phyloP scores from a whole-genome alignment of 2,329 filamentous ascomycete species.

The Scleromitrula shiraiana region DNA sequence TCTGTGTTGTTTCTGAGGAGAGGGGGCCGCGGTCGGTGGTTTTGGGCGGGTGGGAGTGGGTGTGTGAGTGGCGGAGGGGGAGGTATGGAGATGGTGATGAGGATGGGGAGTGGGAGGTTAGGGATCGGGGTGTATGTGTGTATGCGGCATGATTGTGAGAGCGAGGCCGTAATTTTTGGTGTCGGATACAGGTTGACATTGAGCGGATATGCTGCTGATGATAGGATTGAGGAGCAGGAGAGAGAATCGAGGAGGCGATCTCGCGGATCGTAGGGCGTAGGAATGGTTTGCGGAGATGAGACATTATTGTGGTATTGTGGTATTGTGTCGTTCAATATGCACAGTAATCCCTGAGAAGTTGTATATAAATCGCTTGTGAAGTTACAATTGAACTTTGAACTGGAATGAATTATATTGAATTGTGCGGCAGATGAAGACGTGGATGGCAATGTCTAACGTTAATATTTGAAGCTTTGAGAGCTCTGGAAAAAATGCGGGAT shows the following conservation, averaged over 20 bases:
- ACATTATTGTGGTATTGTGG: background rate
- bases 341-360: too few relatives aligned
- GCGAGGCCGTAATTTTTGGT: too few relatives aligned
- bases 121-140: background rate
- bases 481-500: too few relatives aligned
- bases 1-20: slow-evolving; percentile 53
- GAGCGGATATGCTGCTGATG: slow-evolving; percentile 1
- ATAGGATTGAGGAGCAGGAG: background rate
- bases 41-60: background rate
- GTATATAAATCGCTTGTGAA: too few relatives aligned
- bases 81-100: background rate
- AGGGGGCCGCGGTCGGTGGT: slow-evolving; percentile 47
- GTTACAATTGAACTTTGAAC: too few relatives aligned
- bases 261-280: slow-evolving; percentile 20
- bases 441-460: too few relatives aligned
- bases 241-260: slow-evolving; percentile 19
- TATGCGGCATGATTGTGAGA: too few relatives aligned
- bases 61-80: background rate
- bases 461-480: too few relatives aligned
- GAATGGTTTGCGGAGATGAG: slow-evolving; percentile 6
- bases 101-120: background rate
- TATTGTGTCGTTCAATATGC: background rate
- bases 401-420: too few relatives aligned
- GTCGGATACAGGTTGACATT: background rate
- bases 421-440: too few relatives aligned